Percentiles rank a stretch among this genome's conserved stretches.
These are phyloP conservation scores for Phytophthora litchii DNA, from an alignment of 352 stramenopile species.

Conservation along the genomic window DNA sequence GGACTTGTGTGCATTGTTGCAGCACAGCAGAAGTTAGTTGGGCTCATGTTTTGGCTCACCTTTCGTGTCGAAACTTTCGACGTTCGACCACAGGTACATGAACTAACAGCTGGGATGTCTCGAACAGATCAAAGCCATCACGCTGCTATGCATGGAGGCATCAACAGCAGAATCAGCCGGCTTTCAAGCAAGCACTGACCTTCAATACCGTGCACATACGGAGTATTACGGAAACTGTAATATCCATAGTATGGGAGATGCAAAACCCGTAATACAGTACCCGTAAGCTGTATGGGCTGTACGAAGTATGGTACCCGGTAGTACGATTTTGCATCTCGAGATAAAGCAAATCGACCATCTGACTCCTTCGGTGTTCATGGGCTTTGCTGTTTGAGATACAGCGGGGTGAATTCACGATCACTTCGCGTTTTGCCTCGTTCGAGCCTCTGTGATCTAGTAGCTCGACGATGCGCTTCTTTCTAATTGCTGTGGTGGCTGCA, in stretches of 20 bases:
- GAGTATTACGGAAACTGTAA: no score
- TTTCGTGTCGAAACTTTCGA: neutral
- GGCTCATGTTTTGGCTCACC: no score
- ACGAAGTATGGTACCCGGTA: no score
- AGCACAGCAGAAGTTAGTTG: no score
- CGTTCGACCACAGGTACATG: neutral
- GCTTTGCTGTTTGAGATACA: slow-evolving; percentile 8
- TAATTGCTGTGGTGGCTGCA: slow-evolving; percentile 4
- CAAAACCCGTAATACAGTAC: no score
- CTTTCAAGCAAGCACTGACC: no score
- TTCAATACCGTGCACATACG: no score
- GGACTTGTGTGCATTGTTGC: no score
- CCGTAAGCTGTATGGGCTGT: no score
- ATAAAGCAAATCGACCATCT: slow-evolving; percentile 28
- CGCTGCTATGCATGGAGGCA: neutral
- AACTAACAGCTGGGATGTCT: neutral
- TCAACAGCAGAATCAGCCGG: no score
- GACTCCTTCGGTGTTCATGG: slow-evolving; percentile 3
- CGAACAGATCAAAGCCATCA: neutral
- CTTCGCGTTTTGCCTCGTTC: slow-evolving; percentile 3
- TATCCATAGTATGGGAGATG: no score
- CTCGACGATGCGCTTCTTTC: slow-evolving; percentile 15
- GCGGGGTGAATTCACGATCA: slow-evolving; percentile 7
- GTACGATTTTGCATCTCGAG: slow-evolving; percentile 15
- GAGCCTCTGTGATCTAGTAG: neutral